Conservation (phyloP, 2,329 filamentous ascomycete species). For the Alternaria longipes region DNA sequence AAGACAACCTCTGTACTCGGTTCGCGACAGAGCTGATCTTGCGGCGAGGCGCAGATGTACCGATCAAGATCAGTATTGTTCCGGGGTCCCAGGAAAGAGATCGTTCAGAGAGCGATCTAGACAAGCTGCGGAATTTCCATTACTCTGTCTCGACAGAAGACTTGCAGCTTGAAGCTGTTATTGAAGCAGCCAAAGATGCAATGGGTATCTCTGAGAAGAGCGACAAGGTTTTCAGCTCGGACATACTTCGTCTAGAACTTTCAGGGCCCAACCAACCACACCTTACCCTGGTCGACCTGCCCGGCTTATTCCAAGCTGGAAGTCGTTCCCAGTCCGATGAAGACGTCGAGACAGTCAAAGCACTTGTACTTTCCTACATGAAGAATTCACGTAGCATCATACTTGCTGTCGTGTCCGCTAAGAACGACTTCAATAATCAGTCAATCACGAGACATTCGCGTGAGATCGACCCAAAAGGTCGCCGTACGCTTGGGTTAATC, state of each 20-base stretch:
- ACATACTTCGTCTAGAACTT: constrained; percentile 39
- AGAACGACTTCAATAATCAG: constrained; percentile 64
- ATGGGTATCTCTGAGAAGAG: constrained; percentile 55
- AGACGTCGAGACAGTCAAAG: constrained; percentile 45
- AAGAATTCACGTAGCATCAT: constrained; percentile 66
- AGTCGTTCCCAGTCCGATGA: constrained; percentile 42
- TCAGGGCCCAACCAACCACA: constrained; percentile 32
- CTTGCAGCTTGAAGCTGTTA: constrained; percentile 21
- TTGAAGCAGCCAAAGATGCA: constrained; percentile 60
- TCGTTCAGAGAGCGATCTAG: constrained; percentile 6
- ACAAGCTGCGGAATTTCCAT: constrained; percentile 17
- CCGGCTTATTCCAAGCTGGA: constrained; percentile 50
- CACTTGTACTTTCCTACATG: constrained; percentile 65
- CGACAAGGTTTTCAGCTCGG: constrained; percentile 29
- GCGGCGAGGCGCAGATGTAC: constrained; percentile 50
- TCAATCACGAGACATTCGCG: constrained; percentile 61
- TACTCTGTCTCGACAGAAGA: constrained; percentile 9
- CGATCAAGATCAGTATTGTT: constrained; percentile 56
- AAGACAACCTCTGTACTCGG: constrained; percentile 65
- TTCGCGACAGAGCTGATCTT: constrained; percentile 70
- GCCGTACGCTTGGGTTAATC: constrained; percentile 64
- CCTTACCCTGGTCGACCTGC: constrained; percentile 48
- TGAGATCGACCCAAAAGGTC: constrained; percentile 57
- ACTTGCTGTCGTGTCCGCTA: constrained; percentile 57
- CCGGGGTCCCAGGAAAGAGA: constrained; percentile 16